Evolutionary conservation across 495 filamentous ascomycete genomes (phyloP), one percentile per base, ranked within the genome.

Genomic region (Clavariopsis aquatica): DNA sequence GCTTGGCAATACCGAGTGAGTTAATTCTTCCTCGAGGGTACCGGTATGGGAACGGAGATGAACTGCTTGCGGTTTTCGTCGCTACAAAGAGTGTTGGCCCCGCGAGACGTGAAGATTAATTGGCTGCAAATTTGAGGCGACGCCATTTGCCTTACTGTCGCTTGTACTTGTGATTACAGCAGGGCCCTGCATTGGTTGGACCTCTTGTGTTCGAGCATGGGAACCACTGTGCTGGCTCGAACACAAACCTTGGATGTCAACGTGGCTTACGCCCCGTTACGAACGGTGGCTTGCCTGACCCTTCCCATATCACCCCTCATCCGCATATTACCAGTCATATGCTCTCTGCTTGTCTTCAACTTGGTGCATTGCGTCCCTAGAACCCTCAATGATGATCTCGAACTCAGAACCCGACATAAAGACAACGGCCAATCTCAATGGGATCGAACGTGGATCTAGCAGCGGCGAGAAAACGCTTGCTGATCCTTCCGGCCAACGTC

Each of bases 401-500:
- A 20, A 63, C 52, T 19, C 28, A 19, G 53, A 49, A n/a, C 19
- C 17, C 20, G 52, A 52, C 15, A 24, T 52, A 23, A 53, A 63
- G 28, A 53, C 17, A 22, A 34, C 61, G 36, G 26, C 24, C 22
- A 36, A 51, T 41, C 27, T 57, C n/a, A 43, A 64, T 23, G 41
- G 57, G 27, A 53, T 64, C 43, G 61, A 64, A 15, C 22, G 57
- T 27, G 52, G n/a, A 13, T 63, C 60, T 13, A 20, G 43, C 43
- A 28, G 7, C 31, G 59, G 22, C 9, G 36, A 63, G 34, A 63
- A 63, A 47, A 63, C 60, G 24, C 23, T 60, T 49, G 57, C 51
- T 51, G 15, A 20, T n/a, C 43, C 19, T 3, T 60, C 57, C 6
- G 24, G 12, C 10, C 22, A 26, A n/a, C 13, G 2, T n/a, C 27